phyloP scores from a whole-genome alignment of 177 flowering plant species.

The Tripterygium wilfordii region DNA sequence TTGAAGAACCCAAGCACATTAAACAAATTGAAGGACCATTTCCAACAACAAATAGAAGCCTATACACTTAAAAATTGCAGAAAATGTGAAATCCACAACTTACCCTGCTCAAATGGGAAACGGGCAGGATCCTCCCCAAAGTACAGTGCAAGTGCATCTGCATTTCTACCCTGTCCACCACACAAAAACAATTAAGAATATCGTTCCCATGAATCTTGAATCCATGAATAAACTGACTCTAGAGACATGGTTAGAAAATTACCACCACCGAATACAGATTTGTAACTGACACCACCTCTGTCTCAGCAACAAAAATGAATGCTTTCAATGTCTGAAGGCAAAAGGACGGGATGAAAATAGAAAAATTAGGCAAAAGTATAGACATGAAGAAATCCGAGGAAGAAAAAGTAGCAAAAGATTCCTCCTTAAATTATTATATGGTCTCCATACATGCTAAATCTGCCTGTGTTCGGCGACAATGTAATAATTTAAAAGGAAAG shows the following conservation, averaged over 20 bases:
- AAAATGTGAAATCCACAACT: slow-evolving; percentile 1
- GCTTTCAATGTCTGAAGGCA: slow-evolving; percentile 67
- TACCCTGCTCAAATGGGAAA: slow-evolving; percentile 93
- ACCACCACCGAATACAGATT: slow-evolving; percentile 81
- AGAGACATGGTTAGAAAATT: slow-evolving; percentile 17
- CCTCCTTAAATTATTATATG: too few species aligned
- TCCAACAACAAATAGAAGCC: too few species aligned
- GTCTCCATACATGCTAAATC: too few species aligned
- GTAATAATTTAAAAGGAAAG: too few species aligned
- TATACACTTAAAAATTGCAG: too few species aligned
- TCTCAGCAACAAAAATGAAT: slow-evolving; percentile 65
- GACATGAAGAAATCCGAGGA: background rate
- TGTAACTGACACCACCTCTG: slow-evolving; percentile 65
- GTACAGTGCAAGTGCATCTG: slow-evolving; percentile 82
- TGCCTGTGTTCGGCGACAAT: too few species aligned
- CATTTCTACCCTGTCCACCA: slow-evolving; percentile 81
- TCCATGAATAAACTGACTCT: too few species aligned
- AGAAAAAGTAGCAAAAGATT: too few species aligned
- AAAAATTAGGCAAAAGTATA: background rate
- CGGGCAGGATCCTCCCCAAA: slow-evolving; percentile 91
- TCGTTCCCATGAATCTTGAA: background rate
- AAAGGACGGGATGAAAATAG: background rate
- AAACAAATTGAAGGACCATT: too few species aligned
- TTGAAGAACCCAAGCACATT: too few species aligned
- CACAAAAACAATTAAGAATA: slow-evolving; percentile 10